These are phyloP conservation scores for Macrolepiota albuminosa DNA, from an alignment of 768 basidiomycete genomes.

Conservation along the genomic window DNA sequence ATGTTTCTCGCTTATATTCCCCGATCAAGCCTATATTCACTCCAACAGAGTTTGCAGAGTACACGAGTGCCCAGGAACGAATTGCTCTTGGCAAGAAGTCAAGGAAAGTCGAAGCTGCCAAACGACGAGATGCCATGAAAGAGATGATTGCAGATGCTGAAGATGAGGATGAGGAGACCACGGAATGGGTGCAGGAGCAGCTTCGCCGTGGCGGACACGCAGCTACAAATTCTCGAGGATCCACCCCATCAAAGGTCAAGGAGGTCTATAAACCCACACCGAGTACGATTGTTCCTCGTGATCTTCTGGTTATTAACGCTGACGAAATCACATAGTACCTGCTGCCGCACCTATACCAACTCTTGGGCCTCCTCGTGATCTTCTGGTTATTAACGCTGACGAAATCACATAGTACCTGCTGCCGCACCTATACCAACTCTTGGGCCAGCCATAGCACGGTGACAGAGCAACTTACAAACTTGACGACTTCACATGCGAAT, in stretches of 20 bases:
- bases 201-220: slow-evolving; percentile 67
- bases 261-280: slow-evolving; percentile 64
- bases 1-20: slow-evolving; percentile 14
- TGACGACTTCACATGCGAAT: slow-evolving; percentile 65
- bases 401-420: slow-evolving; percentile 52
- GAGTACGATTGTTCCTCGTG: slow-evolving; percentile 39
- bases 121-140: slow-evolving; percentile 64
- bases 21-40: background rate
- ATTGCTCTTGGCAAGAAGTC: slow-evolving; percentile 85
- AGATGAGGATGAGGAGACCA: slow-evolving; percentile 80
- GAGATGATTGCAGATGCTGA: slow-evolving; percentile 81
- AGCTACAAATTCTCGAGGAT: slow-evolving; percentile 27
- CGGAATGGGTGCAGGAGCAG: slow-evolving; percentile 85
- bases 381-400: slow-evolving; percentile 7
- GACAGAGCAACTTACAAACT: slow-evolving; percentile 49
- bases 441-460: slow-evolving; percentile 51
- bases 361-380: background rate
- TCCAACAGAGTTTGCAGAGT: slow-evolving; percentile 75
- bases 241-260: slow-evolving; percentile 36
- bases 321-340: slow-evolving; percentile 50
- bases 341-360: slow-evolving; percentile 54
- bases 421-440: slow-evolving; percentile 61
- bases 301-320: background rate
- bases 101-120: slow-evolving; percentile 62
- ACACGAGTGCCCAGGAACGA: slow-evolving; percentile 81